A percentile compares a stretch with the other conserved stretches of the same genome.
These are phyloP conservation scores for Tetracentron sinense DNA, from an alignment of 164 flowering plant genomes.

Conservation along the genomic window DNA sequence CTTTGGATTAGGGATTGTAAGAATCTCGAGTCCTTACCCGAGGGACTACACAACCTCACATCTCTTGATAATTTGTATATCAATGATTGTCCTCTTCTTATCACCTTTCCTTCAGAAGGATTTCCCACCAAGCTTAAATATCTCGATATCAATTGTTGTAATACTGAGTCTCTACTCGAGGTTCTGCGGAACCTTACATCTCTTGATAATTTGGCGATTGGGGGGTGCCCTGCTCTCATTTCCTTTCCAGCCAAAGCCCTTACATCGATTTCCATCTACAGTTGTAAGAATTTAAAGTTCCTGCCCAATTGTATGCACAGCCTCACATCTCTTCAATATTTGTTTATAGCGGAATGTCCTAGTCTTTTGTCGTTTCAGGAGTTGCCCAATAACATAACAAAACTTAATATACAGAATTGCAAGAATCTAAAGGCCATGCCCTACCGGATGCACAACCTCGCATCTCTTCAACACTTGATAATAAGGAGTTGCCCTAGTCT, in stretches of 20 bases:
- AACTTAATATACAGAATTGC: slow-evolving; percentile 6
- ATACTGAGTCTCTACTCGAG: neutral
- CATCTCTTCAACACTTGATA: no score
- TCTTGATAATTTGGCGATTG: neutral
- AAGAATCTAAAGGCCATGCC: neutral
- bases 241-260: slow-evolving; percentile 1
- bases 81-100: neutral
- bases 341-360: slow-evolving; percentile 9
- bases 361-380: slow-evolving; percentile 6
- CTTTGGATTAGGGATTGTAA: neutral
- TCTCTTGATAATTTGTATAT: neutral
- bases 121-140: slow-evolving; percentile 7
- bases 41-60: neutral
- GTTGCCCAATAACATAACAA: neutral
- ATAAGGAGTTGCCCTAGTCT: no score
- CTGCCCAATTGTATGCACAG: slow-evolving; percentile 5
- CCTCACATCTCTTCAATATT: slow-evolving; percentile 1
- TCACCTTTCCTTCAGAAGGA: neutral
- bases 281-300: slow-evolving; percentile 11
- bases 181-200: neutral
- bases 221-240: neutral
- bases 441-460: no score
- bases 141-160: neutral
- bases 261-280: slow-evolving; percentile 1
- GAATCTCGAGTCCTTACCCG: neutral